Evolutionary conservation across 768 basidiomycete genomes (phyloP).

Genomic region (Lyophyllum shimeji): DNA sequence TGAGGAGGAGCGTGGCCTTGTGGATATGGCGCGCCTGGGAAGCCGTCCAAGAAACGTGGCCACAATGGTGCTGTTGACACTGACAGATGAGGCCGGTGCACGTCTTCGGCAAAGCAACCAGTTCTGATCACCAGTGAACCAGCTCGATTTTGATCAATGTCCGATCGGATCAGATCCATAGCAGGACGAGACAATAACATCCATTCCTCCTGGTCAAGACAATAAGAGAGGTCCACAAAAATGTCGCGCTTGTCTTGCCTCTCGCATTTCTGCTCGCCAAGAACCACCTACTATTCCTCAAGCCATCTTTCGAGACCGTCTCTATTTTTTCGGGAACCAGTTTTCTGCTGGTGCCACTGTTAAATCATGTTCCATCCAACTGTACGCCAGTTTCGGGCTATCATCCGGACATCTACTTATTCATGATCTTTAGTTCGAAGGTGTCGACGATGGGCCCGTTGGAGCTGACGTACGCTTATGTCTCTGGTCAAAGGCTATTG

Average conservation of each 20-base stretch:
- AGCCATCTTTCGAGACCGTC: background rate
- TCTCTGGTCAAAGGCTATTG: background rate
- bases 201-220: slow-evolving; percentile 17
- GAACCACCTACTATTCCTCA: background rate
- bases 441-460: slow-evolving; percentile 9
- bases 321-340: background rate
- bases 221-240: slow-evolving; percentile 31
- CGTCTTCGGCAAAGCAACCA: background rate
- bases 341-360: background rate
- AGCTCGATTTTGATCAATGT: background rate
- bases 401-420: background rate
- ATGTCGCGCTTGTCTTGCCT: slow-evolving; percentile 18
- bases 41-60: background rate
- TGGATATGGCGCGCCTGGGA: background rate
- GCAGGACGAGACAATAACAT: slow-evolving; percentile 19
- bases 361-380: slow-evolving; percentile 5
- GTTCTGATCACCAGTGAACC: background rate
- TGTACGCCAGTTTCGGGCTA: background rate
- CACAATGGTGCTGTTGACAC: too few relatives aligned
- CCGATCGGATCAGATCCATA: slow-evolving; percentile 5
- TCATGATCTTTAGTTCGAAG: slow-evolving; percentile 5
- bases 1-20: too few relatives aligned
- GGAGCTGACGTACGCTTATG: slow-evolving; percentile 9
- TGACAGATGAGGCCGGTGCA: too few relatives aligned
- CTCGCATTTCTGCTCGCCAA: slow-evolving; percentile 10